Conservation (phyloP, 2,329 filamentous ascomycete species). For the Aspergillus chevalieri region DNA sequence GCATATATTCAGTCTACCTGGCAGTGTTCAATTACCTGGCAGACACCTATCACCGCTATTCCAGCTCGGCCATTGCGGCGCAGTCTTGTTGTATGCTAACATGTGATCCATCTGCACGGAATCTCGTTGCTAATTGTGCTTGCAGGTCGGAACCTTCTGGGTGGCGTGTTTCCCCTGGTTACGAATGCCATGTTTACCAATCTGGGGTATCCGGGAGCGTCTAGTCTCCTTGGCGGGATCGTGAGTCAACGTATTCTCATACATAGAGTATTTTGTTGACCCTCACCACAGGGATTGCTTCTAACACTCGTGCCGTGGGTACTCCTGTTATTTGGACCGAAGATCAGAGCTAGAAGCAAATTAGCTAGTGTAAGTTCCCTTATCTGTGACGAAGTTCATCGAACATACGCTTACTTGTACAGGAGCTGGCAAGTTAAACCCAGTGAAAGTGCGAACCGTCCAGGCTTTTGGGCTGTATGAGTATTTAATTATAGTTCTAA, state of each 20-base stretch:
- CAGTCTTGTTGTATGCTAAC: conserved; percentile 63
- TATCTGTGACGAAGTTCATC: not conserved
- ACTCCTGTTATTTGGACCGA: conserved; percentile 69
- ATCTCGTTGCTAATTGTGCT: not conserved
- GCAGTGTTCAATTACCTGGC: conserved; percentile 90
- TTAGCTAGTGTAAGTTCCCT: conserved; percentile 57
- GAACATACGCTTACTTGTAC: too few relatives aligned
- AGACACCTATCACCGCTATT: conserved; percentile 79
- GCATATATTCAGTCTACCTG: conserved; percentile 81
- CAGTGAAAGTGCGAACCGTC: too few relatives aligned
- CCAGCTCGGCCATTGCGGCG: conserved; percentile 77
- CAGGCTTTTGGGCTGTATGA: too few relatives aligned
- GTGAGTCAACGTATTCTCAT: conserved; percentile 31
- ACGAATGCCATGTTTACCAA: conserved; percentile 66
- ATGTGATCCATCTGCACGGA: too few relatives aligned
- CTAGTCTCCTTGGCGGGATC: conserved; percentile 69
- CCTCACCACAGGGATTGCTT: conserved; percentile 36
- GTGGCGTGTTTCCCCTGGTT: conserved; percentile 73
- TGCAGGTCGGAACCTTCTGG: conserved; percentile 64
- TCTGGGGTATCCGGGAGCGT: conserved; percentile 65
- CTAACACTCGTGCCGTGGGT: conserved; percentile 85
- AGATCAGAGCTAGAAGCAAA: conserved; percentile 67
- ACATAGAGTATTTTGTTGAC: conserved; percentile 3
- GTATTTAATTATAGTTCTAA: too few relatives aligned
- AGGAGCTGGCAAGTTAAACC: too few relatives aligned